Percentiles rank a stretch among this genome's conserved stretches.
phyloP scores from a whole-genome alignment of 2,329 filamentous ascomycete species.

The Trichoderma cornu-damae region DNA sequence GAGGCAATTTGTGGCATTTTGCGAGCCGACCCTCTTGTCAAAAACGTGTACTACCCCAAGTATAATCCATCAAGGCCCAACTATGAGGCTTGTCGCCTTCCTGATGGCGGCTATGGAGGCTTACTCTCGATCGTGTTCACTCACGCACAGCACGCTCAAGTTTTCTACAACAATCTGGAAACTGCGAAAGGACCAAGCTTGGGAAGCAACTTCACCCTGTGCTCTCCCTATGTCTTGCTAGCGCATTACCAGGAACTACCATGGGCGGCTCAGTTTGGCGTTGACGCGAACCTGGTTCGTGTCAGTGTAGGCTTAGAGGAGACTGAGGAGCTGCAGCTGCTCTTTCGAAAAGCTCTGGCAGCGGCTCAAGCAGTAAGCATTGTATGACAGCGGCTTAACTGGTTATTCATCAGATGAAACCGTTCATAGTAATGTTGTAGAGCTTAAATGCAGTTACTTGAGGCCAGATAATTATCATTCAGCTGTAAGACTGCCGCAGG shows the following conservation, averaged over 20 bases:
- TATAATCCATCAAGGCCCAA: conserved; percentile 60
- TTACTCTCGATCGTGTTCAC: conserved; percentile 81
- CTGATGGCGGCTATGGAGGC: conserved; percentile 80
- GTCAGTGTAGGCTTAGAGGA: conserved; percentile 91
- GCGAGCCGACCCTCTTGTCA: conserved; percentile 56
- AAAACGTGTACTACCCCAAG: conserved; percentile 83
- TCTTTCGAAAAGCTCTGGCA: conserved; percentile 65
- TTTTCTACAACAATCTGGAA: conserved; percentile 80
- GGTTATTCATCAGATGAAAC: not conserved
- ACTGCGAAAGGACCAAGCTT: conserved; percentile 91
- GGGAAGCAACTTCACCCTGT: conserved; percentile 93
- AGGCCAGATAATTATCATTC: no score
- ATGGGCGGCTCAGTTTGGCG: conserved; percentile 81
- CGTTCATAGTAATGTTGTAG: not conserved
- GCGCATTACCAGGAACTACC: conserved; percentile 88
- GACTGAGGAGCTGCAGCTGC: conserved; percentile 55
- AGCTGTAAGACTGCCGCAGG: not conserved
- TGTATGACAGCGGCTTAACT: not conserved
- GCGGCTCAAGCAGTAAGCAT: conserved; percentile 37
- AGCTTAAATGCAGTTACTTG: not conserved
- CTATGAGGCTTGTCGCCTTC: conserved; percentile 74
- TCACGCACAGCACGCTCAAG: conserved; percentile 61
- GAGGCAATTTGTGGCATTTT: conserved; percentile 76
- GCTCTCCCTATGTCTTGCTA: conserved; percentile 83
- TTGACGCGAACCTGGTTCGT: conserved; percentile 73